phyloP scores from a whole-genome alignment of 192 early-diverging fungal genomes.

The Backusella tarrabulga region DNA sequence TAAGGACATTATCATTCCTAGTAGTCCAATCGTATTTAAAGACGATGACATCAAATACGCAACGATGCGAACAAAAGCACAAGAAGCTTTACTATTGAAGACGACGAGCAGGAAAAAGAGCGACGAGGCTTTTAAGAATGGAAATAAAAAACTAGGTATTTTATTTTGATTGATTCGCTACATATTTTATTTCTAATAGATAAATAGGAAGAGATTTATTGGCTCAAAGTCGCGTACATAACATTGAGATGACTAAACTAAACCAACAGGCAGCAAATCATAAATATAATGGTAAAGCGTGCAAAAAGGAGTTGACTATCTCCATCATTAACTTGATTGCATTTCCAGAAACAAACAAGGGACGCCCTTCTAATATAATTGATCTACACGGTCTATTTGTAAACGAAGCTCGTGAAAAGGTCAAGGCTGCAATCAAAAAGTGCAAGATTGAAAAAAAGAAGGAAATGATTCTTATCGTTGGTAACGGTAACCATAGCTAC shows the following conservation, averaged over 20 bases:
- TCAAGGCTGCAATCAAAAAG: not conserved
- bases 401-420: not conserved
- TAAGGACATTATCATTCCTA: not conserved
- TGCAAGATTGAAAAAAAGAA: not conserved
- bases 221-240: not conserved
- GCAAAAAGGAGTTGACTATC: not conserved
- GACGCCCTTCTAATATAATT: not conserved
- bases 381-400: not conserved
- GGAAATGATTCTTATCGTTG: not conserved
- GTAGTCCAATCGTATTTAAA: not conserved
- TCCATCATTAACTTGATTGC: not conserved
- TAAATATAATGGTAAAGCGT: not conserved
- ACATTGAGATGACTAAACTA: not conserved
- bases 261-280: not conserved
- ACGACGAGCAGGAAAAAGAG: not conserved
- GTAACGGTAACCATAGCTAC: not conserved
- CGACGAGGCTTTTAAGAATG: not conserved
- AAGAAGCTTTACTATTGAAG: not conserved
- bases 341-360: not conserved
- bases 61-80: not conserved
- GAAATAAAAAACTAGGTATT: not conserved
- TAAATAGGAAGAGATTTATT: not conserved
- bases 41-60: not conserved
- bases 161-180: not conserved
- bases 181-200: not conserved